Evolutionary conservation across 768 basidiomycete species (phyloP).

Genomic region (Boletus vermiculosoides): DNA sequence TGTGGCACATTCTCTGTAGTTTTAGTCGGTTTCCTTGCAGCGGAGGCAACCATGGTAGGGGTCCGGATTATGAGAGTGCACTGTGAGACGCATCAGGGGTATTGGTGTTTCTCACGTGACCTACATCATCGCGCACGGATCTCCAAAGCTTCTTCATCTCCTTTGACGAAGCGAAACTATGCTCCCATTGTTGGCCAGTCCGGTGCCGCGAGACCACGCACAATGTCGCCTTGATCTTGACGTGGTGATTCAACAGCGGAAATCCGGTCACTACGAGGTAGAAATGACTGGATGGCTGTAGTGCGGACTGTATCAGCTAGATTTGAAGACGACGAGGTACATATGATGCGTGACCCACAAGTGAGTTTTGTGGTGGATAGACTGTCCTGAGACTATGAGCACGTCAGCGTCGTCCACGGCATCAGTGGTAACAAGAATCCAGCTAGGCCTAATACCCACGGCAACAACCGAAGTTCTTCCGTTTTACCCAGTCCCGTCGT

Average conservation of each 20-base stretch:
- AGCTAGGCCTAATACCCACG: neutral
- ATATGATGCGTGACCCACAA: neutral
- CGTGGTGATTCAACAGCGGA: neutral
- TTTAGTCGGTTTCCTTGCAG: conserved; percentile 2
- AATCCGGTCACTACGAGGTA: neutral
- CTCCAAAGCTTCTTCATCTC: too few species aligned
- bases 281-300: neutral
- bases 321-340: neutral
- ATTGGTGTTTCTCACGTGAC: neutral
- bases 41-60: conserved; percentile 10
- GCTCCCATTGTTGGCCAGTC: neutral
- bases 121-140: neutral
- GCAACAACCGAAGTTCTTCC: conserved; percentile 3
- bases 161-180: neutral
- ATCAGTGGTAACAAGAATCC: neutral
- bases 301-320: neutral
- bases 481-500: neutral
- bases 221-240: neutral
- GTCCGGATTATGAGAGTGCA: neutral
- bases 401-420: neutral
- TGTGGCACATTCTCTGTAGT: neutral
- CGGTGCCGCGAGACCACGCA: neutral
- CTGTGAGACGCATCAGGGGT: conserved; percentile 1
- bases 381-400: neutral
- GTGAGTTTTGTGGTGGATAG: neutral